phyloP scores from a whole-genome alignment of 345 rosid genomes.

The Gossypium turneri region DNA sequence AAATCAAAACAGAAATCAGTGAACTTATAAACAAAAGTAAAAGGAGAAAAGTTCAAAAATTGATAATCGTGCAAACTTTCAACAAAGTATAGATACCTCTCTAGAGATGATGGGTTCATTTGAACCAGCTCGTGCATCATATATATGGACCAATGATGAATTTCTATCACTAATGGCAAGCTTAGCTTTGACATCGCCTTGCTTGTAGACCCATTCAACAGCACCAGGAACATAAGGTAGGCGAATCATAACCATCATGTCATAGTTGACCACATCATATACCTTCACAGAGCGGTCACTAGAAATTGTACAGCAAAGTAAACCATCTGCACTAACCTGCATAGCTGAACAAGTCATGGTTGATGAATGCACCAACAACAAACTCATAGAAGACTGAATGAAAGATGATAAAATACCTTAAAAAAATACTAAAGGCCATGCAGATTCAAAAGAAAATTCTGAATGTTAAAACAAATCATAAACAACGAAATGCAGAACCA shows the following conservation, averaged over 20 bases:
- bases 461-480: background rate
- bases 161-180: constrained; percentile 81
- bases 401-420: background rate
- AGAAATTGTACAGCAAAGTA: constrained; percentile 95
- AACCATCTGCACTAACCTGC: constrained; percentile 94
- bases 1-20: background rate
- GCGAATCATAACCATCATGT: constrained; percentile 96
- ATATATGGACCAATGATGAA: constrained; percentile 70
- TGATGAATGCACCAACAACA: constrained; percentile 34
- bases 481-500: background rate
- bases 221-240: constrained; percentile 77
- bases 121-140: constrained; percentile 84
- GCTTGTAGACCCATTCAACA: constrained; percentile 88
- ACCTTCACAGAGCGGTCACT: constrained; percentile 80
- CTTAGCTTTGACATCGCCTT: constrained; percentile 90
- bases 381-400: background rate
- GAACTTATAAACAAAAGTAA: background rate
- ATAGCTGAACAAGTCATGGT: constrained; percentile 59
- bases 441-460: background rate
- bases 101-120: constrained; percentile 18
- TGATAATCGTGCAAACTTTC: background rate
- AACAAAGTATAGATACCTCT: constrained; percentile 10
- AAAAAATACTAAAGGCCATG: background rate
- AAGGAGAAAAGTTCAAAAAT: background rate
- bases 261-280: constrained; percentile 93